Evolutionary conservation across 352 stramenopile species (phyloP).

Genomic region (Globisporangium okanoganense): DNA sequence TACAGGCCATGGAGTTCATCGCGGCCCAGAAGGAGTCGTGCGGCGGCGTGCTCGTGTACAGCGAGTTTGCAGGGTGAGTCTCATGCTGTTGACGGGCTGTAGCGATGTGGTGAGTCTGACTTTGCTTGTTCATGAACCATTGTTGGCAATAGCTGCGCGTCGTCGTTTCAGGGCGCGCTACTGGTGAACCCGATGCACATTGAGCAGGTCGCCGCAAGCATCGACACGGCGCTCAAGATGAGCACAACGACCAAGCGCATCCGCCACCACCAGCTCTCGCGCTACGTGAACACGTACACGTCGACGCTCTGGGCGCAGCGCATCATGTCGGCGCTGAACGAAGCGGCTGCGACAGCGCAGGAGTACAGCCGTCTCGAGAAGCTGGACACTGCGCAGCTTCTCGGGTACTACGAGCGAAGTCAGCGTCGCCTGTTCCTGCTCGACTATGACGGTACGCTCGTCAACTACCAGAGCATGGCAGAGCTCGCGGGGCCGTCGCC

Average conservation of each 20-base stretch:
- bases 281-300: constrained; percentile 90
- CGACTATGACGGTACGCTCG: constrained; percentile 84
- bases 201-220: constrained; percentile 81
- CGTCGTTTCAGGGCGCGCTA: constrained; percentile 84
- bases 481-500: constrained; percentile 58
- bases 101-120: no score
- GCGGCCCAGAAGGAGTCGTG: constrained; percentile 75
- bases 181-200: constrained; percentile 89
- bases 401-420: constrained; percentile 82
- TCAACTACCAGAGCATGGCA: constrained; percentile 77
- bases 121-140: no score
- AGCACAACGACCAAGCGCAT: constrained; percentile 85
- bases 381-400: constrained; percentile 75
- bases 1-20: constrained; percentile 92
- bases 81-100: no score
- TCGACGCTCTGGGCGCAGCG: constrained; percentile 81
- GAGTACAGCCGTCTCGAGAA: constrained; percentile 88
- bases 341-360: constrained; percentile 65
- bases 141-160: constrained; percentile 47
- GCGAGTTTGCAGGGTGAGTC: constrained; percentile 70
- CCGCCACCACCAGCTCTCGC: constrained; percentile 77
- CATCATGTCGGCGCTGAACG: constrained; percentile 80
- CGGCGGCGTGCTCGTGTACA: constrained; percentile 87
- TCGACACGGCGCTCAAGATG: constrained; percentile 84
- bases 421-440: constrained; percentile 78